A percentile compares a stretch with the other conserved stretches of the same genome.
These are phyloP conservation scores for Wallemia ichthyophaga DNA, from an alignment of 1,284 basidiomycete species.

Conservation along the genomic window DNA sequence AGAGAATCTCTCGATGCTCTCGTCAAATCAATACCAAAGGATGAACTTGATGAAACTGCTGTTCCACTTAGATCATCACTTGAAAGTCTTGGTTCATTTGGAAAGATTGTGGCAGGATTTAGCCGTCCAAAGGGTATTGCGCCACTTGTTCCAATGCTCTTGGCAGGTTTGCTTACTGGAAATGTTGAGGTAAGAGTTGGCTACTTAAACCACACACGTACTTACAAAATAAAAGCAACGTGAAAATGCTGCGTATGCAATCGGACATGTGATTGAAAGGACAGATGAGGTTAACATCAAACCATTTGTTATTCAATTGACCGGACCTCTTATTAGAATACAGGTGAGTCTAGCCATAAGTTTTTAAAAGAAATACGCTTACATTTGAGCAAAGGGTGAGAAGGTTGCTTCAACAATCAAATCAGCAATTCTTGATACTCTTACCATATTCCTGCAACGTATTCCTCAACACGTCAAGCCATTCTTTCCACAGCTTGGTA, in stretches of 20 bases:
- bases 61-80: conserved; percentile 65
- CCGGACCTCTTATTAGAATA: conserved; percentile 79
- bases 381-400: too few species aligned
- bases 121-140: conserved; percentile 67
- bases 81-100: conserved; percentile 53
- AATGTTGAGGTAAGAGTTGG: conserved; percentile 19
- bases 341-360: background rate
- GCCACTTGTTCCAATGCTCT: conserved; percentile 60
- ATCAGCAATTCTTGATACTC: conserved; percentile 50
- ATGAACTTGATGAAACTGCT: conserved; percentile 64
- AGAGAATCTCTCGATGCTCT: conserved; percentile 61
- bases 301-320: conserved; percentile 83
- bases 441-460: conserved; percentile 46
- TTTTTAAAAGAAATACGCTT: too few species aligned
- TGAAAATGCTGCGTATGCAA: conserved; percentile 79
- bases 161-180: conserved; percentile 37
- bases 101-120: conserved; percentile 55
- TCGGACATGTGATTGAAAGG: conserved; percentile 74
- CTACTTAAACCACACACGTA: background rate
- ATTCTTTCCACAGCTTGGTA: conserved; percentile 91
- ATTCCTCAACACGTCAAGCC: conserved; percentile 78
- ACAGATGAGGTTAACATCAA: conserved; percentile 73
- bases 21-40: conserved; percentile 71
- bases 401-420: conserved; percentile 73
- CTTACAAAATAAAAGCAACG: conserved; percentile 17